These are phyloP conservation scores for Chaetoceros tenuissimus DNA, from an alignment of 108 stramenopile species.

Conservation along the genomic window DNA sequence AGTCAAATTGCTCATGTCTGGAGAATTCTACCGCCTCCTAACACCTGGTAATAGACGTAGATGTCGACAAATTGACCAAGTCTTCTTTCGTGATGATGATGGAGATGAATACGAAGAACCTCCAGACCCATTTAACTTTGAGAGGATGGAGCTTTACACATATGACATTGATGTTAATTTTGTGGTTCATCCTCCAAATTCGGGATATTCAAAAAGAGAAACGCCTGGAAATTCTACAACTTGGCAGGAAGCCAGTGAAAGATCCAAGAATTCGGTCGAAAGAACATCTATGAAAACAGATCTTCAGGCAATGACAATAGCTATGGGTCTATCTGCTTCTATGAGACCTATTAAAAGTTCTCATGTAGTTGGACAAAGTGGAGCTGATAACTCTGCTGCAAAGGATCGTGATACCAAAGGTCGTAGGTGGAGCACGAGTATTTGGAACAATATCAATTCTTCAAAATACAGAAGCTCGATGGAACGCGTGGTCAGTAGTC, in stretches of 20 bases:
- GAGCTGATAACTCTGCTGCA: neutral
- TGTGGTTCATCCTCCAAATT: constrained; percentile 27
- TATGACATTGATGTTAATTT: constrained; percentile 76
- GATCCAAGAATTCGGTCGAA: neutral
- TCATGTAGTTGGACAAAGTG: too few relatives aligned
- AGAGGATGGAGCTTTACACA: constrained; percentile 64
- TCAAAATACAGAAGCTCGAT: neutral
- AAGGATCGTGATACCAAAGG: neutral
- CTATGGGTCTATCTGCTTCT: neutral
- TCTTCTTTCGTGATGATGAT: constrained; percentile 49
- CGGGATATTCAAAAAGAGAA: constrained; percentile 1
- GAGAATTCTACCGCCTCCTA: constrained; percentile 69
- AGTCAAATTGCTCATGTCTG: constrained; percentile 79
- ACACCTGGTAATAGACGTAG: constrained; percentile 46
- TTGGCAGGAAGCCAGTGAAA: neutral
- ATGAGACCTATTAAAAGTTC: too few relatives aligned
- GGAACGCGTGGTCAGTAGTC: neutral
- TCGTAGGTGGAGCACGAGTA: neutral
- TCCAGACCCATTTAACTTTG: constrained; percentile 18
- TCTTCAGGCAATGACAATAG: neutral
- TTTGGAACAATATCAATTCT: neutral
- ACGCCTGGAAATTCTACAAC: neutral
- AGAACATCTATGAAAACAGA: neutral
- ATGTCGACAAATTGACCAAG: constrained; percentile 73
- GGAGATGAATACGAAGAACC: constrained; percentile 26